These are phyloP conservation scores for Agapanthus africanus DNA, from an alignment of 106 monocot genomes.

Conservation along the genomic window DNA sequence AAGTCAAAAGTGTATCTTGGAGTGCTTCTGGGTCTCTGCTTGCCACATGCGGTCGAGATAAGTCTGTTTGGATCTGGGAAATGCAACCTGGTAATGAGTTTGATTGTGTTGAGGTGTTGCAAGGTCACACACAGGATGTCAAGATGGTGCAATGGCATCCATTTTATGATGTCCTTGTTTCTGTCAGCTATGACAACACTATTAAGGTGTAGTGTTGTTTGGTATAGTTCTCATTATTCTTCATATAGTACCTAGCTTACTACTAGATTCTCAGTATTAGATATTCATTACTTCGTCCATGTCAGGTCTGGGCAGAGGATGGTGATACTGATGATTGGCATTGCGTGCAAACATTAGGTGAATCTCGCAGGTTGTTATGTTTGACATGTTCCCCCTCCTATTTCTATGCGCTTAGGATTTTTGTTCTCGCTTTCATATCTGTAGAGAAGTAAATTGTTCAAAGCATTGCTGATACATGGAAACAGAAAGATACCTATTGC, in stretches of 20 bases:
- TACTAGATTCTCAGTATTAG: background rate
- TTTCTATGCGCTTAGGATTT: background rate
- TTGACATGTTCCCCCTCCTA: slow-evolving; percentile 2
- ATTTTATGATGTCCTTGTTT: slow-evolving; percentile 71
- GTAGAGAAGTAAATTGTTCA: background rate
- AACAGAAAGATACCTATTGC: too few relatives aligned
- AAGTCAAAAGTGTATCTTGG: slow-evolving; percentile 92
- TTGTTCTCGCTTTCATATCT: background rate
- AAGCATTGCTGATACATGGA: too few relatives aligned
- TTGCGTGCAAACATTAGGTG: slow-evolving; percentile 75
- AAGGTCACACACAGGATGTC: slow-evolving; percentile 92
- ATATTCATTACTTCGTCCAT: background rate
- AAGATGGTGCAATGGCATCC: slow-evolving; percentile 99
- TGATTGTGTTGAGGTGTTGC: slow-evolving; percentile 77
- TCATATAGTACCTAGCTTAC: background rate
- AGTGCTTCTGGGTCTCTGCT: slow-evolving; percentile 72
- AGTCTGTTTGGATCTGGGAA: slow-evolving; percentile 98
- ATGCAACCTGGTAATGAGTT: slow-evolving; percentile 81
- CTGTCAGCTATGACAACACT: slow-evolving; percentile 94
- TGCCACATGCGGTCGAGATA: slow-evolving; percentile 90
- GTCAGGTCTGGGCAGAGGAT: slow-evolving; percentile 84
- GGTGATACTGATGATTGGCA: slow-evolving; percentile 85
- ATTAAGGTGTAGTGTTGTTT: slow-evolving; percentile 60
- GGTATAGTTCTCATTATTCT: background rate
- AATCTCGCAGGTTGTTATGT: slow-evolving; percentile 43